Evolutionary conservation across 805 yeast species (phyloP).

Genomic region (Nematodospora valgi): DNA sequence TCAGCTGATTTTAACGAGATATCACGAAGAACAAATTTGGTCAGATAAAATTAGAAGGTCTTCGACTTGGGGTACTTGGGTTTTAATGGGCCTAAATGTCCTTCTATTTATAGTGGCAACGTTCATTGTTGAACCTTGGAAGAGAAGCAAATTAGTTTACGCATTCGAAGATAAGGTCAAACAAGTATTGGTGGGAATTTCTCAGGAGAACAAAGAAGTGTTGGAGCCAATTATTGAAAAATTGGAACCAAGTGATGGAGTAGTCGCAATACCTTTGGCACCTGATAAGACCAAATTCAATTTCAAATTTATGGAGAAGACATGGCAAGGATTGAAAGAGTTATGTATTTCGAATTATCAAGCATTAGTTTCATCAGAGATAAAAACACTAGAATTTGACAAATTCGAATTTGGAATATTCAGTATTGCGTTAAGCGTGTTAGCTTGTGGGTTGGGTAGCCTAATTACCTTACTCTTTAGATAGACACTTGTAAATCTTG

Average conservation of each 20-base stretch:
- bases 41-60: conserved; percentile 92
- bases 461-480: conserved; percentile 15
- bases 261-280: neutral
- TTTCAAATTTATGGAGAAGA: neutral
- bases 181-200: conserved; percentile 22
- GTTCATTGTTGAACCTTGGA: conserved; percentile 91
- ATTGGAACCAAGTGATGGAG: conserved; percentile 3
- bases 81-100: conserved; percentile 83
- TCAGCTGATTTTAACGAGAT: conserved; percentile 77
- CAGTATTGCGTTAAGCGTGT: conserved; percentile 10
- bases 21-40: conserved; percentile 98
- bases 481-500: conserved; percentile 6
- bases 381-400: conserved; percentile 15
- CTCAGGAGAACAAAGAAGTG: conserved; percentile 10
- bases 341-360: conserved; percentile 14
- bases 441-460: conserved; percentile 20
- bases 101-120: conserved; percentile 78
- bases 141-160: conserved; percentile 72
- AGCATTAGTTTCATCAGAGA: conserved; percentile 12
- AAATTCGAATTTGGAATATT: conserved; percentile 21
- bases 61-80: conserved; percentile 95
- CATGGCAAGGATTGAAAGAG: conserved; percentile 17
- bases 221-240: conserved; percentile 19
- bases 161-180: conserved; percentile 81
- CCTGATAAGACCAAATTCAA: neutral